Conservation (phyloP, 176 grass and related monocot genomes). For the Rhipidocladum racemiflorum region DNA sequence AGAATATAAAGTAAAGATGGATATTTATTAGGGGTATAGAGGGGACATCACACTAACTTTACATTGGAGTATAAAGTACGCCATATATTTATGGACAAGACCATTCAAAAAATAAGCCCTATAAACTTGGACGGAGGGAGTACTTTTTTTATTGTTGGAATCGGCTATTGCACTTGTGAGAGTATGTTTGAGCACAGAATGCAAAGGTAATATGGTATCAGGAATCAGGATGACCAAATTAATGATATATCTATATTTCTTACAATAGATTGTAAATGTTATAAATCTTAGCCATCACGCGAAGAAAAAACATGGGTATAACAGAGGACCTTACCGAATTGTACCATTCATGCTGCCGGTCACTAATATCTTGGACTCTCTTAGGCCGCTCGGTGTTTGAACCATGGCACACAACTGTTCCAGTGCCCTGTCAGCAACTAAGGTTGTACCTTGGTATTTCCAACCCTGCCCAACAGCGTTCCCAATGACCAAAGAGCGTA, state of each 20-base stretch:
- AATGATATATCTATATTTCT: not conserved
- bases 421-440: constrained; percentile 45
- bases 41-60: too few species aligned
- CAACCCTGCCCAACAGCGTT: constrained; percentile 38
- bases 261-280: not conserved
- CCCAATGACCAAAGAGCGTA: not conserved
- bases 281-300: not conserved
- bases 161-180: not conserved
- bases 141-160: not conserved
- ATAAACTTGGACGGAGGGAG: too few species aligned
- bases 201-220: not conserved
- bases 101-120: too few species aligned
- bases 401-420: constrained; percentile 35
- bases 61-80: too few species aligned
- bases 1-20: too few species aligned
- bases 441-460: constrained; percentile 42
- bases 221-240: constrained; percentile 8
- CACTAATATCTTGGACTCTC: constrained; percentile 39
- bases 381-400: constrained; percentile 53
- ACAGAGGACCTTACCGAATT: constrained; percentile 41
- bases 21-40: too few species aligned
- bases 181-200: not conserved
- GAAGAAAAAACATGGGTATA: not conserved
- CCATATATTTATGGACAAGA: too few species aligned
- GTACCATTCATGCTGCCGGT: constrained; percentile 48